Conservation (phyloP, 352 stramenopile genomes). For the Globisporangium perplexum region DNA sequence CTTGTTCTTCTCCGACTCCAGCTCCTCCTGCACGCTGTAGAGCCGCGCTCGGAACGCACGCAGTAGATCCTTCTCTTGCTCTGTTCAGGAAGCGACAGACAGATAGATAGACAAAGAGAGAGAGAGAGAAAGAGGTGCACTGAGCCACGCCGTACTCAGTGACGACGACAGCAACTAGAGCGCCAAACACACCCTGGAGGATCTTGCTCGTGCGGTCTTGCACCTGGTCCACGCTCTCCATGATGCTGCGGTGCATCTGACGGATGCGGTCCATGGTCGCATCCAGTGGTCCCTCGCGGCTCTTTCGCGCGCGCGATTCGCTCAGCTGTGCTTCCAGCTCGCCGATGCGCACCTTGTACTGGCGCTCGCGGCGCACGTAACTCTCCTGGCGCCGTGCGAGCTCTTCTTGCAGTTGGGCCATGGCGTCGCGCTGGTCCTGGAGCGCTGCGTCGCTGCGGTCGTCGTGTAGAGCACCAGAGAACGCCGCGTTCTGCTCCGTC, state of each 20-base stretch:
- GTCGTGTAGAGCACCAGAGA: conserved; percentile 20
- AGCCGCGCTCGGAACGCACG: conserved; percentile 86
- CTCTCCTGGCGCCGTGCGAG: conserved; percentile 66
- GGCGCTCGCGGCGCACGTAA: conserved; percentile 82
- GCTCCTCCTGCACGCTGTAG: conserved; percentile 90
- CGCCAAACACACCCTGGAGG: conserved; percentile 48
- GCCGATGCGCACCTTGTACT: conserved; percentile 84
- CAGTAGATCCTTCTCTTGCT: conserved; percentile 90
- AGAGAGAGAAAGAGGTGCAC: neutral
- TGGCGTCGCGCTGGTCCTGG: conserved; percentile 37
- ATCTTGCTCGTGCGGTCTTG: conserved; percentile 89
- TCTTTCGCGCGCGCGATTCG: conserved; percentile 67
- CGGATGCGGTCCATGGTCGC: conserved; percentile 78
- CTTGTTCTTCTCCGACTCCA: conserved; percentile 90
- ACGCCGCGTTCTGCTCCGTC: conserved; percentile 30
- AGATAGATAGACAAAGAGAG: neutral
- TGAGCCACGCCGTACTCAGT: too few species aligned
- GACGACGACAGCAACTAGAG: neutral
- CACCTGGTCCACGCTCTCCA: conserved; percentile 88
- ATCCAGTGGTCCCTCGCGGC: conserved; percentile 61
- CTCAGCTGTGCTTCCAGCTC: conserved; percentile 69
- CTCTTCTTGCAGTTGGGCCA: conserved; percentile 56
- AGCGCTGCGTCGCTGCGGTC: conserved; percentile 16
- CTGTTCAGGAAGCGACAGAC: conserved; percentile 9
- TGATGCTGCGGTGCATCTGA: conserved; percentile 79